Percentiles rank a stretch among this genome's conserved stretches.
These are phyloP conservation scores for Amylostereum areolatum DNA, from an alignment of 1,284 basidiomycete species.

Conservation along the genomic window DNA sequence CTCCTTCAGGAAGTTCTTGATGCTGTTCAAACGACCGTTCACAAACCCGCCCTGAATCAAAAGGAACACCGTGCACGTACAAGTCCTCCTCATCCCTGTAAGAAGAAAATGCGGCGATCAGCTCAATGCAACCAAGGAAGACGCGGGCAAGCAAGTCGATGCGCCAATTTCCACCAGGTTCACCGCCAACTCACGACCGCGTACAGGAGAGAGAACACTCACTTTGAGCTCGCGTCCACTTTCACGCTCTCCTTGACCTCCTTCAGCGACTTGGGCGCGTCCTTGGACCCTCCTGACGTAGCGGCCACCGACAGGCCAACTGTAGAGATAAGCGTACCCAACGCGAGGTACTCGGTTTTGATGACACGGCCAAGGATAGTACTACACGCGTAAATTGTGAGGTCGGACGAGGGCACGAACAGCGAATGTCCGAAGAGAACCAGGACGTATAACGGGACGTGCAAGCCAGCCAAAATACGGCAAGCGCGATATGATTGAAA, in stretches of 20 bases:
- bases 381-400: too few species aligned
- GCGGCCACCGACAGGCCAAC: constrained; percentile 46
- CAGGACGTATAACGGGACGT: too few species aligned
- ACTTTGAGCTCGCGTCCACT: constrained; percentile 61
- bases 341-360: constrained; percentile 71
- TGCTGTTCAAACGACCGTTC: constrained; percentile 51
- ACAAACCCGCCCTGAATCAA: constrained; percentile 26
- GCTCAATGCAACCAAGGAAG: constrained; percentile 1
- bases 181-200: not conserved
- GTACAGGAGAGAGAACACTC: constrained; percentile 22
- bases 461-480: too few species aligned
- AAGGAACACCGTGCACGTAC: too few species aligned
- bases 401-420: too few species aligned
- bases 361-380: constrained; percentile 68
- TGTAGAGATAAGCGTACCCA: constrained; percentile 54
- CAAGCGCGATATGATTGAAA: too few species aligned
- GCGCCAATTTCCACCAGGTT: not conserved
- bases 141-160: constrained; percentile 3
- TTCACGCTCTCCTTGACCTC: constrained; percentile 58
- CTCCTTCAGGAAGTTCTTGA: constrained; percentile 70
- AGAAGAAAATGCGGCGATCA: constrained; percentile 8
- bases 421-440: too few species aligned
- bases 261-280: constrained; percentile 37
- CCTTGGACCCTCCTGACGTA: constrained; percentile 40
- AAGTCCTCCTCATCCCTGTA: constrained; percentile 65